These are phyloP conservation scores for Mortierella sp. DNA, from an alignment of 371 early-diverging fungal species.

Conservation along the genomic window DNA sequence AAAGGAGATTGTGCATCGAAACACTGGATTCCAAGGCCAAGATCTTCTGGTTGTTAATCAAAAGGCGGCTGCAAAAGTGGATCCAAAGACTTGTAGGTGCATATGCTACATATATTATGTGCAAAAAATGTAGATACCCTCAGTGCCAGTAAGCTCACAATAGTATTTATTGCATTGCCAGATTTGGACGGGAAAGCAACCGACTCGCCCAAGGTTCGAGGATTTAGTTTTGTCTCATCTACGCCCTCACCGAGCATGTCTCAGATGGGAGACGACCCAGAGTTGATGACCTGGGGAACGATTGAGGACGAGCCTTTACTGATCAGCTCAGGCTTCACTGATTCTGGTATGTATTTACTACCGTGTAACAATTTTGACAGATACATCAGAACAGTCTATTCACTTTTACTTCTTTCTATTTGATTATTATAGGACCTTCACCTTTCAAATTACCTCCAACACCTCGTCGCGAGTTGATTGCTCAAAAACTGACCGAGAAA, in stretches of 20 bases:
- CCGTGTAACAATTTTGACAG: background rate
- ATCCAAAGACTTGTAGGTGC: slow-evolving; percentile 36
- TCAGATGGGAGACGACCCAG: slow-evolving; percentile 64
- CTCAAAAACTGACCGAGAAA: slow-evolving; percentile 72
- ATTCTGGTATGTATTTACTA: slow-evolving; percentile 55
- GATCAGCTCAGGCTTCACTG: slow-evolving; percentile 61
- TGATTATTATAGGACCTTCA: slow-evolving; percentile 38
- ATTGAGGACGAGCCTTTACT: slow-evolving; percentile 78
- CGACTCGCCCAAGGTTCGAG: slow-evolving; percentile 65
- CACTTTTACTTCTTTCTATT: background rate
- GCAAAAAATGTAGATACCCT: background rate
- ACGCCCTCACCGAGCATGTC: slow-evolving; percentile 78
- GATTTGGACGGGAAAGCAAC: slow-evolving; percentile 53
- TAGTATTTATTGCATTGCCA: background rate
- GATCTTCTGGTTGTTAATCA: slow-evolving; percentile 49
- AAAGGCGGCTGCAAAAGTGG: slow-evolving; percentile 39
- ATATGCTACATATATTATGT: background rate
- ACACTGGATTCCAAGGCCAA: slow-evolving; percentile 43
- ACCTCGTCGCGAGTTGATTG: slow-evolving; percentile 75
- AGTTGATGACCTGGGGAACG: slow-evolving; percentile 87
- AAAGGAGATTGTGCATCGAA: slow-evolving; percentile 51
- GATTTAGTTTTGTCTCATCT: slow-evolving; percentile 74
- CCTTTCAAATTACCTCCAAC: slow-evolving; percentile 74
- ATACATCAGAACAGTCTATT: background rate
- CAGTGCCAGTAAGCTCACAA: background rate